phyloP scores from a whole-genome alignment of 805 yeast species.

The Vanderwaltozyma verrucispora region DNA sequence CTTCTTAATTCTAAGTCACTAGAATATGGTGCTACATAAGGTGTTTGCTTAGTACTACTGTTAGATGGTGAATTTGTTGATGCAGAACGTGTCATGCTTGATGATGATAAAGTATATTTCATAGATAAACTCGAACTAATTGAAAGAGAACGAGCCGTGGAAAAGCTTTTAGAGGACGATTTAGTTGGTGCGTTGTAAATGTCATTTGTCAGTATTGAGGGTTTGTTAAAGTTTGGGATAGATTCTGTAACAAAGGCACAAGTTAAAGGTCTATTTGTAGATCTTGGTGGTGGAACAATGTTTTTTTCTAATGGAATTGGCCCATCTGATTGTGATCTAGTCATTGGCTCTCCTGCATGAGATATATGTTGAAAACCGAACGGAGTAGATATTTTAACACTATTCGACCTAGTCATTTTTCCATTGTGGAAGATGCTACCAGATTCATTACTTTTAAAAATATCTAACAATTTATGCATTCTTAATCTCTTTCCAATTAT shows the following conservation, averaged over 20 bases:
- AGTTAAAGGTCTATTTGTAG: slow-evolving; percentile 1
- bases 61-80: background rate
- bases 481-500: slow-evolving; percentile 1
- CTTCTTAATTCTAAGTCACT: too few relatives aligned
- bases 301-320: background rate
- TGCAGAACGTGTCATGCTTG: background rate
- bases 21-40: too few relatives aligned
- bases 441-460: slow-evolving; percentile 17
- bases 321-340: background rate
- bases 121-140: too few relatives aligned
- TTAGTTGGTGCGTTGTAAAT: too few relatives aligned
- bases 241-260: slow-evolving; percentile 9
- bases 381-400: slow-evolving; percentile 28
- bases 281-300: background rate
- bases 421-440: slow-evolving; percentile 5
- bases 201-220: too few relatives aligned
- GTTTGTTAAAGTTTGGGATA: slow-evolving; percentile 4
- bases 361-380: slow-evolving; percentile 33
- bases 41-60: too few relatives aligned
- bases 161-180: background rate
- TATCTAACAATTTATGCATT: slow-evolving; percentile 21
- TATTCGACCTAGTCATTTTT: background rate
- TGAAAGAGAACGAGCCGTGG: background rate
- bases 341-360: slow-evolving; percentile 23
- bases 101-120: background rate